Percentiles rank a stretch among this genome's conserved stretches.
Conservation (phyloP, 805 yeast species). For the Ogataea nakhonphanomensis region DNA sequence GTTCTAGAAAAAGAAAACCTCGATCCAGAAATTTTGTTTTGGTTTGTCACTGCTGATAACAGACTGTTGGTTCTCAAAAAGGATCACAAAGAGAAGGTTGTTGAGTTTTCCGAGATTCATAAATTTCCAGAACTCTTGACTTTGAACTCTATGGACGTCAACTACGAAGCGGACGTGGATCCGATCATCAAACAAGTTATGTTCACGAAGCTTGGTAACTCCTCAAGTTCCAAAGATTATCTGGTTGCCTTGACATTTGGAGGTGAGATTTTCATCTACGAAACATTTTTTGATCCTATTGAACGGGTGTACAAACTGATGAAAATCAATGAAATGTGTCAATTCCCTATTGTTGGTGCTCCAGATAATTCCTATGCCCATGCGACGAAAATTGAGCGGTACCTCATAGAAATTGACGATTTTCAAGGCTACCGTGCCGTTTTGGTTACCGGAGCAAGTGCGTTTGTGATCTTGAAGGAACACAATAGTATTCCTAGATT, state of each 20-base stretch:
- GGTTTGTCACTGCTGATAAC: slow-evolving; percentile 75
- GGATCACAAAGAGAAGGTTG: slow-evolving; percentile 51
- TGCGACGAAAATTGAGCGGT: slow-evolving; percentile 68
- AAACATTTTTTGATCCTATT: slow-evolving; percentile 42
- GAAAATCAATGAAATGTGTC: slow-evolving; percentile 42
- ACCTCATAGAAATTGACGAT: slow-evolving; percentile 54
- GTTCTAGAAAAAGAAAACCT: slow-evolving; percentile 22
- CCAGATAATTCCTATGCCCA: slow-evolving; percentile 72
- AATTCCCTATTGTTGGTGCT: slow-evolving; percentile 63
- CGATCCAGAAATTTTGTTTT: slow-evolving; percentile 44
- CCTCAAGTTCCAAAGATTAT: slow-evolving; percentile 51
- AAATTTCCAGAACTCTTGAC: slow-evolving; percentile 42
- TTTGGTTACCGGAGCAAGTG: slow-evolving; percentile 70
- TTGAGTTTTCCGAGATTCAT: slow-evolving; percentile 47
- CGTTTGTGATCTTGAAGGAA: slow-evolving; percentile 65
- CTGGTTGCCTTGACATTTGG: slow-evolving; percentile 73
- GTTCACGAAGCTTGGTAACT: slow-evolving; percentile 62
- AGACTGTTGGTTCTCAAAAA: slow-evolving; percentile 62
- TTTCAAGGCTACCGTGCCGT: slow-evolving; percentile 58
- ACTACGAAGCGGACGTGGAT: slow-evolving; percentile 55
- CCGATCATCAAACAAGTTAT: slow-evolving; percentile 71
- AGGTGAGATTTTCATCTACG: slow-evolving; percentile 72
- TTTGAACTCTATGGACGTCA: slow-evolving; percentile 47
- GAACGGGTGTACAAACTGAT: slow-evolving; percentile 38
- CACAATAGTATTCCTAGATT: slow-evolving; percentile 61